phyloP scores from a whole-genome alignment of 805 yeast species.

The Komagataella pseudopastoris region DNA sequence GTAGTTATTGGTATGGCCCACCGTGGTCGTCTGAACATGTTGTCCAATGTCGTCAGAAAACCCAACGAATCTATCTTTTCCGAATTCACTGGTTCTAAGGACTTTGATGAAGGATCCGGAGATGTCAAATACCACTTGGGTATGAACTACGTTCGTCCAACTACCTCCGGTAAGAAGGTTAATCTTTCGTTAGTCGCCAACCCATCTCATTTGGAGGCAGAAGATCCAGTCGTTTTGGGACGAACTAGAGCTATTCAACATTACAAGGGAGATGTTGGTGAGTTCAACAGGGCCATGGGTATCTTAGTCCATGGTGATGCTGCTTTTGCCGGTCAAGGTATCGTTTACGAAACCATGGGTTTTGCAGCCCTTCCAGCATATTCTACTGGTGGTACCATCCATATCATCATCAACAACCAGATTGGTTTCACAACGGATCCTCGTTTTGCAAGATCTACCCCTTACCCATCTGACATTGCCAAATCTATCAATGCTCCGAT shows the following conservation, averaged over 20 bases:
- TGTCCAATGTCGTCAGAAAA: slow-evolving; percentile 95
- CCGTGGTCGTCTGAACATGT: slow-evolving; percentile 96
- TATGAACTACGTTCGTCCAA: slow-evolving; percentile 98
- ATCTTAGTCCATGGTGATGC: slow-evolving; percentile 98
- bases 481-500: slow-evolving; percentile 95
- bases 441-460: slow-evolving; percentile 91
- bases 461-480: slow-evolving; percentile 96
- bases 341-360: slow-evolving; percentile 97
- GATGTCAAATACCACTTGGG: slow-evolving; percentile 99
- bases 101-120: slow-evolving; percentile 94
- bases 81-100: slow-evolving; percentile 86
- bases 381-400: slow-evolving; percentile 97
- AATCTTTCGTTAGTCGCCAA: slow-evolving; percentile 94
- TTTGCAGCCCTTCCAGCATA: slow-evolving; percentile 85
- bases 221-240: slow-evolving; percentile 97
- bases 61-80: slow-evolving; percentile 97
- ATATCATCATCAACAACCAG: slow-evolving; percentile 93
- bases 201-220: slow-evolving; percentile 98
- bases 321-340: slow-evolving; percentile 98
- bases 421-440: slow-evolving; percentile 99
- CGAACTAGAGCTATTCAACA: slow-evolving; percentile 94
- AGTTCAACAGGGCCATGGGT: slow-evolving; percentile 77
- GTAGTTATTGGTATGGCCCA: slow-evolving; percentile 99
- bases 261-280: slow-evolving; percentile 76
- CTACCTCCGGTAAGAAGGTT: slow-evolving; percentile 94